Evolutionary conservation across 208 protist species (phyloP).

Genomic region (Leishmania lainsoni): DNA sequence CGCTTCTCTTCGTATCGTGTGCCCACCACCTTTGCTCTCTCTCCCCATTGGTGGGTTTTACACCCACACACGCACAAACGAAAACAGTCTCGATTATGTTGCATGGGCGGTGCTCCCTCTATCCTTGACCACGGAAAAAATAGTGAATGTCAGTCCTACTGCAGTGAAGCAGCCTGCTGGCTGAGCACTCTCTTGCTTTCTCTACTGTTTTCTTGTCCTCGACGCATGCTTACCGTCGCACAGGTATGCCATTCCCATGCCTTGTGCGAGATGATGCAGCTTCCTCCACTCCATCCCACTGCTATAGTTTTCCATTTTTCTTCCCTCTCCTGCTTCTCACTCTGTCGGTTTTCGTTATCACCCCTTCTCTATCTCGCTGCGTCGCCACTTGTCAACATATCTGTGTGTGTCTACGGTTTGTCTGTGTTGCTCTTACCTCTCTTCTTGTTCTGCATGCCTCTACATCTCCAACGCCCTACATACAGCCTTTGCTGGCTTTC

Average conservation of each 20-base stretch:
- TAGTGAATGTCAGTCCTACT: background rate
- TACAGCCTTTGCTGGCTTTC: slow-evolving; percentile 1
- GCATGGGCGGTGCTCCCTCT: too few species aligned
- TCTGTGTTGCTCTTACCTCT: background rate
- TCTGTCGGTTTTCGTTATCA: background rate
- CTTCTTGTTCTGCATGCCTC: slow-evolving; percentile 4
- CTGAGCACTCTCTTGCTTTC: background rate
- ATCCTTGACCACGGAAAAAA: too few species aligned
- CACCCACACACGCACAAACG: background rate
- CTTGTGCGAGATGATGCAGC: background rate
- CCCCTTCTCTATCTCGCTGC: background rate
- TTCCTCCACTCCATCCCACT: background rate
- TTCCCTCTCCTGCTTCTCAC: background rate
- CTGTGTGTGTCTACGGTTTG: background rate
- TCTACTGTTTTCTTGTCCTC: background rate
- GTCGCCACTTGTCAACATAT: background rate
- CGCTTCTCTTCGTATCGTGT: background rate
- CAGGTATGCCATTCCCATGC: background rate
- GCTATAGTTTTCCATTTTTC: background rate
- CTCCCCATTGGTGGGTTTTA: background rate
- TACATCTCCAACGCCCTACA: background rate
- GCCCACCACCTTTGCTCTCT: background rate
- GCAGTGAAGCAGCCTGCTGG: background rate
- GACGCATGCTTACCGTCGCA: background rate
- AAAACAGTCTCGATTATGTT: background rate